A percentile compares a stretch with the other conserved stretches of the same genome.
These are phyloP conservation scores for Blepharisma stoltei DNA, from an alignment of 73 alveolate species.

Conservation along the genomic window DNA sequence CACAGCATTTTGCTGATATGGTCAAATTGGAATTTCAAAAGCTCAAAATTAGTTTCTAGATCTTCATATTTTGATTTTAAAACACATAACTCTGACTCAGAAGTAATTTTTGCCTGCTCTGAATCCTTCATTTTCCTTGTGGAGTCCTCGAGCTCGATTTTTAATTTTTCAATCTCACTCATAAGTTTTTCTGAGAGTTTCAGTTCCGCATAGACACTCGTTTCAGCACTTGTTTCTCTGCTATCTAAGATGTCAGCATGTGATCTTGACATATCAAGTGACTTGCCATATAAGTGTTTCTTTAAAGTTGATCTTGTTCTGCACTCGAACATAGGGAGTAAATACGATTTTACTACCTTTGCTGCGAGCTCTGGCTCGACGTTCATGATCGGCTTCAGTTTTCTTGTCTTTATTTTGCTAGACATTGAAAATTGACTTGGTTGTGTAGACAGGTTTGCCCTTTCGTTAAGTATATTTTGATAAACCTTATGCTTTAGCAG, in stretches of 20 bases:
- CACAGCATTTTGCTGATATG: too few species aligned
- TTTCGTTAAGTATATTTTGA: too few species aligned
- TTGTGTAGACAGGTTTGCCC: too few species aligned
- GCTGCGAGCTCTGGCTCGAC: conserved; percentile 42
- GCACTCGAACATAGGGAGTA: conserved; percentile 59
- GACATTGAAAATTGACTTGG: too few species aligned
- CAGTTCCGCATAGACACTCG: conserved; percentile 26
- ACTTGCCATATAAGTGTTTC: not conserved
- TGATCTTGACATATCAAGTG: too few species aligned
- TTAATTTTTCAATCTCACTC: conserved; percentile 2
- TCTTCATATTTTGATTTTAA: not conserved
- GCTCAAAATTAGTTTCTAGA: not conserved
- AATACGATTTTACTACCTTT: conserved; percentile 43
- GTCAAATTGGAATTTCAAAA: not conserved
- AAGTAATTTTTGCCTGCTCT: not conserved
- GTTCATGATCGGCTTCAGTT: not conserved
- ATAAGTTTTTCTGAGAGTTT: conserved; percentile 8
- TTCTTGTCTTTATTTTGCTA: not conserved
- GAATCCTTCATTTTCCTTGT: not conserved
- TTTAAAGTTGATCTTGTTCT: conserved; percentile 13
- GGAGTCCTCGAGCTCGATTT: not conserved
- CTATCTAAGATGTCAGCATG: not conserved
- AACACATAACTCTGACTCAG: not conserved
- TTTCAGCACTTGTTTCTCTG: not conserved
- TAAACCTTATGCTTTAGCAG: too few species aligned